Evolutionary conservation across 108 stramenopile genomes (phyloP), one percentile per base, ranked within the genome.

Genomic region (Cyclotella baltica): DNA sequence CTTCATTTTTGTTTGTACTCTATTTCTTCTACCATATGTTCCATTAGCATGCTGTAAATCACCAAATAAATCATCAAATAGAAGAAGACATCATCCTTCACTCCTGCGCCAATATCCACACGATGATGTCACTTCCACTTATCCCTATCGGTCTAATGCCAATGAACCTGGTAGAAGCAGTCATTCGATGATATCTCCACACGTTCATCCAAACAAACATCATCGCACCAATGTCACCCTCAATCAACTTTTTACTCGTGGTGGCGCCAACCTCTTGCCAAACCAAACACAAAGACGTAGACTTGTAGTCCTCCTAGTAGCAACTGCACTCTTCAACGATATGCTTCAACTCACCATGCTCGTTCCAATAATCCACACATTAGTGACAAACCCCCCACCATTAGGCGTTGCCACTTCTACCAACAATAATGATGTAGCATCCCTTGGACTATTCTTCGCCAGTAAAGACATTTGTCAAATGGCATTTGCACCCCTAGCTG

Each of bases 301-400:
- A 10, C 35, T 78, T 6, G 63, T 73, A 15, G 77, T 78, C 20
- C 37, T 78, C 2, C 77, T 78, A 46, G 77, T 78, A 9, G 71
- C 77, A 16, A 78, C 72, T 11, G 70, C 77, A 62, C 62, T 78
- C 25, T 78, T 78, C 77, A 78, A 78, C 36, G 77, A 78, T 40
- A 72, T 78, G 71, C 77, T 78, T 19, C 77, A 78, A 65, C 62
- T 78, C 6, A 78, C 77, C 11, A 78, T 78, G 77, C 77, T 78
- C 38, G 71, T 78, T 6, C 77, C 77, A 9, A 78, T 78, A 15
- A 78, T 78, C 15, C 77, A 78, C 71, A 78, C 77, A 35, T 29
- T 78, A 22, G 50, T 78, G 19, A 48, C 77, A 31, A 78, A 69
- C 43, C 77, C 77, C 25, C 77, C 77, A 20, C 77, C 77, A 30